Evolutionary conservation across 106 monocot genomes (phyloP).

Genomic region (Dendrobium nobile): DNA sequence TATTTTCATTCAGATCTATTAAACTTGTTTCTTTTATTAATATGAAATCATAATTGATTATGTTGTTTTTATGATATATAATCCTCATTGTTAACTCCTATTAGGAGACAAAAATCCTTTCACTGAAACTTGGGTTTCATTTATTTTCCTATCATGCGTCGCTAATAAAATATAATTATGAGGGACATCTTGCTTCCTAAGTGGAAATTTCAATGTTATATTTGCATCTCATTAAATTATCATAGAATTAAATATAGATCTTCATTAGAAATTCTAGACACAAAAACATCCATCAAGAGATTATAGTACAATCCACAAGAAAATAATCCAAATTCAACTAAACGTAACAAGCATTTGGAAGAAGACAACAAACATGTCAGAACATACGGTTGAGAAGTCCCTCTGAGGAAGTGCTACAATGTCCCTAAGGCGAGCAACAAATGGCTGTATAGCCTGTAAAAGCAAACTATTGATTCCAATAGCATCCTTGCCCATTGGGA

Average conservation of each 20-base stretch:
- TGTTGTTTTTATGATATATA: not conserved
- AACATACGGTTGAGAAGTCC: slow-evolving; percentile 65
- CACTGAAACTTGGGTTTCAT: not conserved
- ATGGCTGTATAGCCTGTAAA: slow-evolving; percentile 65
- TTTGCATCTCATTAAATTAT: not conserved
- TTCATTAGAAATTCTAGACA: not conserved
- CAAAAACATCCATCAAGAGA: not conserved
- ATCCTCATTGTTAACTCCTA: not conserved
- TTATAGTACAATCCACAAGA: not conserved
- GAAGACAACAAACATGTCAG: not conserved
- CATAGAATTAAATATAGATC: not conserved
- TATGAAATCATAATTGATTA: not conserved
- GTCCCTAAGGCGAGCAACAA: slow-evolving; percentile 32
- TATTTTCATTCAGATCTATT: not conserved
- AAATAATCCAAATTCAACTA: not conserved
- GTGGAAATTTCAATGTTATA: not conserved
- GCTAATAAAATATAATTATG: not conserved
- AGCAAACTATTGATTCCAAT: slow-evolving; percentile 49
- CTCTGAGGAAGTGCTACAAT: slow-evolving; percentile 49
- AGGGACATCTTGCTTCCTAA: not conserved
- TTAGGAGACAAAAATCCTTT: not conserved
- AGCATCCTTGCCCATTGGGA: slow-evolving; percentile 63
- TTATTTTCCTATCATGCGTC: not conserved
- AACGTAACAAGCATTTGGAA: not conserved
- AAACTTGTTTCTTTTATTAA: not conserved